Percentiles rank a stretch among this genome's conserved stretches.
Evolutionary conservation across 306 rosid species (phyloP).

Genomic region (Gillenia trifoliata): DNA sequence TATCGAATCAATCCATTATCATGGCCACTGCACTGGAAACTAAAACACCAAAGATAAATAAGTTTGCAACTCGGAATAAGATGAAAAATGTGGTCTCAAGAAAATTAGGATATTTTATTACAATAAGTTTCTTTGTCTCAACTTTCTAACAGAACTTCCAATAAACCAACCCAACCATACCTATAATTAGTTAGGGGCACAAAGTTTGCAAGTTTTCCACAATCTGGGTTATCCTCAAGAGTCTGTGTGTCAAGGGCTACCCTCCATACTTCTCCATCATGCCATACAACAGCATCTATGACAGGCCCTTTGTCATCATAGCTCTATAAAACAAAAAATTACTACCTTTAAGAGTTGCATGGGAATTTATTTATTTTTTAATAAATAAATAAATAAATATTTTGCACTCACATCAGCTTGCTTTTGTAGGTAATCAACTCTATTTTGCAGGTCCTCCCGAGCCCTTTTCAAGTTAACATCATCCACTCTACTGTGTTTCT

Average conservation of each 20-base stretch:
- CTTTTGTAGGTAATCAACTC: constrained; percentile 66
- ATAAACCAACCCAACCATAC: constrained; percentile 36
- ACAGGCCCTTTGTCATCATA: constrained; percentile 89
- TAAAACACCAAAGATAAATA: not conserved
- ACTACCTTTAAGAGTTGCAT: constrained; percentile 13
- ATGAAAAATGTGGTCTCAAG: not conserved
- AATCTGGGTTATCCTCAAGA: constrained; percentile 71
- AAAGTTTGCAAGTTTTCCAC: constrained; percentile 79
- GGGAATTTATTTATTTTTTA: not conserved
- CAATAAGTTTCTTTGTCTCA: not conserved
- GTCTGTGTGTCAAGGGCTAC: constrained; percentile 86
- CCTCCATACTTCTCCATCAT: constrained; percentile 95
- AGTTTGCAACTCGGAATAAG: not conserved
- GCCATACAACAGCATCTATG: constrained; percentile 95
- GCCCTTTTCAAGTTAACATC: constrained; percentile 57
- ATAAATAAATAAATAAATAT: constrained; percentile 5
- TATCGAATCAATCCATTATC: constrained; percentile 14
- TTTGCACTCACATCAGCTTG: constrained; percentile 77
- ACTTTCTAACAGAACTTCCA: constrained; percentile 10
- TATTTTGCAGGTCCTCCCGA: constrained; percentile 79
- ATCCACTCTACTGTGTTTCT: constrained; percentile 64
- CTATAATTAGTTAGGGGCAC: constrained; percentile 83
- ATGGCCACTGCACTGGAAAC: constrained; percentile 1
- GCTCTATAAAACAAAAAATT: constrained; percentile 47
- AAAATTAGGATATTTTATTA: not conserved